Conservation (phyloP, 2,329 filamentous ascomycete genomes). For the Didymella arachidicola region DNA sequence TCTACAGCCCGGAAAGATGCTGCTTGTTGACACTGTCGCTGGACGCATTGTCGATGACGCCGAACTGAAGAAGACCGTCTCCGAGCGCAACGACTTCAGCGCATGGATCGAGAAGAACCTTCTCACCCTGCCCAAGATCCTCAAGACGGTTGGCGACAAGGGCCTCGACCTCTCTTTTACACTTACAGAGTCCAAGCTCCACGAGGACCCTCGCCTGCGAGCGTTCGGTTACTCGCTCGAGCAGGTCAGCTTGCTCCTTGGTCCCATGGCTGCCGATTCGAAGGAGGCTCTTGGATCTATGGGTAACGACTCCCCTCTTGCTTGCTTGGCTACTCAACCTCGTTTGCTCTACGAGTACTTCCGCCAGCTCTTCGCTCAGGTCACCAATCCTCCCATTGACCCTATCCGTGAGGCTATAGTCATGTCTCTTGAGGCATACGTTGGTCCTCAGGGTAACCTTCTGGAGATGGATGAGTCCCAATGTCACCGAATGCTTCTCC, state of each 20-base stretch:
- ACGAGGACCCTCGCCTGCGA: constrained; percentile 83
- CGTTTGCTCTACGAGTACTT: constrained; percentile 95
- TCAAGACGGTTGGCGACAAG: constrained; percentile 66
- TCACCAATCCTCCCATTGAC: constrained; percentile 97
- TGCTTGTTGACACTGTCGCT: constrained; percentile 88
- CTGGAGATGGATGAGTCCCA: constrained; percentile 92
- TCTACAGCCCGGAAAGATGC: constrained; percentile 92
- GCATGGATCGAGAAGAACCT: constrained; percentile 87
- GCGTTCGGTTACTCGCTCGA: constrained; percentile 95
- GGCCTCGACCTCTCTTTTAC: constrained; percentile 70
- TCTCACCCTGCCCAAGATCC: constrained; percentile 78
- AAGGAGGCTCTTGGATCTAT: constrained; percentile 97
- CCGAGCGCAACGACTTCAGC: constrained; percentile 86
- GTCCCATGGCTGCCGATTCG: constrained; percentile 95
- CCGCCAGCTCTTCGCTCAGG: constrained; percentile 95
- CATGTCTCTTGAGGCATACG: constrained; percentile 96
- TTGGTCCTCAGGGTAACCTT: constrained; percentile 93
- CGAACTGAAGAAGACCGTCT: constrained; percentile 87
- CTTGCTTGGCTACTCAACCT: constrained; percentile 88
- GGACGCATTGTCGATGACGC: constrained; percentile 94
- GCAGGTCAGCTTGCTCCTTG: constrained; percentile 89
- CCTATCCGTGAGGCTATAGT: constrained; percentile 97
- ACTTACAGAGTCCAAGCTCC: constrained; percentile 73
- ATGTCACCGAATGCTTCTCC: constrained; percentile 83
- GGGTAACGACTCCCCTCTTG: constrained; percentile 94